Percentiles rank a stretch among this genome's conserved stretches.
phyloP scores from a whole-genome alignment of 768 basidiomycete species.

The Xerocomellus amylosporus region DNA sequence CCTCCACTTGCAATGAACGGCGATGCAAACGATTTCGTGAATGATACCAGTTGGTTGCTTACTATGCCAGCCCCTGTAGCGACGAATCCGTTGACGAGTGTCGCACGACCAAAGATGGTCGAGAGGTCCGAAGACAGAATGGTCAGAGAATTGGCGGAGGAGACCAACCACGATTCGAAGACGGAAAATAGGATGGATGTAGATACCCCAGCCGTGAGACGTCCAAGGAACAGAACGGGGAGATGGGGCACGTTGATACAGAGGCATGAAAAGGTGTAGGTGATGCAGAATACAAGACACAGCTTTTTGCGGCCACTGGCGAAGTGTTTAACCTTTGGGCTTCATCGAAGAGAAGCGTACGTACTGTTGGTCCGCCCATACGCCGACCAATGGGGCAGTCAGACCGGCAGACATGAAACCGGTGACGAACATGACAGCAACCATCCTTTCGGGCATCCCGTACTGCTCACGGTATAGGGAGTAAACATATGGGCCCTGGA shows the following conservation, averaged over 20 bases:
- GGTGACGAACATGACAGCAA: slow-evolving; percentile 73
- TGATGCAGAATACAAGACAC: slow-evolving; percentile 70
- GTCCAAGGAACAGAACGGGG: slow-evolving; percentile 59
- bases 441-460: slow-evolving; percentile 55
- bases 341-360: background rate
- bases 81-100: slow-evolving; percentile 69
- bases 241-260: slow-evolving; percentile 56
- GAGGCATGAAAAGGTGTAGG: slow-evolving; percentile 57
- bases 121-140: slow-evolving; percentile 60
- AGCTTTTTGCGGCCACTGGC: slow-evolving; percentile 62
- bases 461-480: slow-evolving; percentile 73
- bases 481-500: slow-evolving; percentile 78
- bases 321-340: background rate
- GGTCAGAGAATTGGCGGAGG: slow-evolving; percentile 49
- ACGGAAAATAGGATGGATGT: slow-evolving; percentile 75
- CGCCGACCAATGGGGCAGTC: slow-evolving; percentile 67
- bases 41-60: slow-evolving; percentile 61
- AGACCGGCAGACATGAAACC: slow-evolving; percentile 72
- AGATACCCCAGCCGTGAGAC: slow-evolving; percentile 66
- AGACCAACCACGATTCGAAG: slow-evolving; percentile 77
- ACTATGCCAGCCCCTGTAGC: slow-evolving; percentile 65
- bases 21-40: slow-evolving; percentile 49
- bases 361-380: slow-evolving; percentile 73
- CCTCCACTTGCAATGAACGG: slow-evolving; percentile 67
- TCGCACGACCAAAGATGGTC: slow-evolving; percentile 68